phyloP scores from a whole-genome alignment of 768 basidiomycete genomes.

The Daedaleopsis nitida region DNA sequence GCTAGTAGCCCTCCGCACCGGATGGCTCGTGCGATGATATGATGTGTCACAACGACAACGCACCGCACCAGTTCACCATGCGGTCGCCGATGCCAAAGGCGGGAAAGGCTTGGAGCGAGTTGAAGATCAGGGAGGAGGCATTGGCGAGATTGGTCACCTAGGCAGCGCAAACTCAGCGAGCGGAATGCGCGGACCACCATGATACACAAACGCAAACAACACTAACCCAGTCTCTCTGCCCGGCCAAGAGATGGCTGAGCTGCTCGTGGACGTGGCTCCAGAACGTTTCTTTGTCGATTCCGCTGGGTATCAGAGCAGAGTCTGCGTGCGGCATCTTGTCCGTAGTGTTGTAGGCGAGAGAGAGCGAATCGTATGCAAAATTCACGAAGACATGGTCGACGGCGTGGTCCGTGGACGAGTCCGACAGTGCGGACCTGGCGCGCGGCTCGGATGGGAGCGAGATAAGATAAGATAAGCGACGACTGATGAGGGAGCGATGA shows the following conservation, averaged over 20 bases:
- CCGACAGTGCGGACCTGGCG: not conserved
- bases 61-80: conserved; percentile 94
- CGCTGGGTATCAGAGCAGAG: conserved; percentile 66
- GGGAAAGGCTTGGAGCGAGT: conserved; percentile 69
- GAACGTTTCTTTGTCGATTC: conserved; percentile 75
- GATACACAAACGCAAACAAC: conserved; percentile 24
- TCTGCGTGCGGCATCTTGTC: conserved; percentile 81
- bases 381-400: too few species aligned
- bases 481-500: conserved; percentile 1
- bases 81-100: conserved; percentile 65
- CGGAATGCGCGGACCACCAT: not conserved
- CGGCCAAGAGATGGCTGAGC: conserved; percentile 61
- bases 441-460: not conserved
- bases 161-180: conserved; percentile 10
- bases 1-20: too few species aligned
- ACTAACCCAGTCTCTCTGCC: conserved; percentile 75
- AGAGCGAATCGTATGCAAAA: too few species aligned
- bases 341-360: too few species aligned
- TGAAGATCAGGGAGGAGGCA: conserved; percentile 78
- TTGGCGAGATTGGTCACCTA: conserved; percentile 90
- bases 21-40: too few species aligned
- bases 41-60: conserved; percentile 33
- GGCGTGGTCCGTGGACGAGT: too few species aligned
- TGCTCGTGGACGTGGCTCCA: conserved; percentile 77
- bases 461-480: conserved; percentile 23